A percentile compares a stretch with the other conserved stretches of the same genome.
Conservation (phyloP, 345 rosid genomes). For the Geranium rotundifolium region DNA sequence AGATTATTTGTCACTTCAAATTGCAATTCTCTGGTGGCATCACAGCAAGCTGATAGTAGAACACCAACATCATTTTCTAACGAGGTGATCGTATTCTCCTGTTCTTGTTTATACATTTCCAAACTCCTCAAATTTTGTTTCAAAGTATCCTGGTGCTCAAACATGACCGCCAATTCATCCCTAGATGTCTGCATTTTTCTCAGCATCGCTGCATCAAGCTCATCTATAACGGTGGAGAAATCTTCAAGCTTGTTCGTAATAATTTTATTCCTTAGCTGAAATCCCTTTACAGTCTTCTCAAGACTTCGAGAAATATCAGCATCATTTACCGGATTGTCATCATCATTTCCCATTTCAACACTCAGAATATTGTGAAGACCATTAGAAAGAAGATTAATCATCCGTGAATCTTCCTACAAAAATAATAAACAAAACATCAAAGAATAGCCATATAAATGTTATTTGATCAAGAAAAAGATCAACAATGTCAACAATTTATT, state of each 20-base stretch:
- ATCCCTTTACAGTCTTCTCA: constrained; percentile 35
- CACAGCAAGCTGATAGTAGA: constrained; percentile 48
- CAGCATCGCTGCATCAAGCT: constrained; percentile 30
- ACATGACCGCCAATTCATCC: constrained; percentile 23
- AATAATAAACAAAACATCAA: constrained; percentile 7
- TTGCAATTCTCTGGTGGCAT: constrained; percentile 48
- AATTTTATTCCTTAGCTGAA: constrained; percentile 37
- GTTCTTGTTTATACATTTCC: constrained; percentile 39
- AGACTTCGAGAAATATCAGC: constrained; percentile 36
- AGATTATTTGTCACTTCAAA: constrained; percentile 38
- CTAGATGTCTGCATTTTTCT: constrained; percentile 36
- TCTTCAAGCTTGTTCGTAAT: constrained; percentile 36
- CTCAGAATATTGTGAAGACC: constrained; percentile 23
- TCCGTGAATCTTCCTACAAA: constrained; percentile 34
- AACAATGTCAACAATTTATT: no score
- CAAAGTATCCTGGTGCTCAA: constrained; percentile 40
- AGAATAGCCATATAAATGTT: constrained; percentile 6
- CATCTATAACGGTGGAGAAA: constrained; percentile 42
- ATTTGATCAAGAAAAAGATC: background rate
- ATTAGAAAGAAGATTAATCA: constrained; percentile 23
- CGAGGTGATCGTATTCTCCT: constrained; percentile 30
- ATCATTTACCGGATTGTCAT: constrained; percentile 20
- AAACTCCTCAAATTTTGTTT: constrained; percentile 30
- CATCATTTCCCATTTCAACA: constrained; percentile 24
- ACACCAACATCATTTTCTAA: constrained; percentile 35